Percentiles rank a stretch among this genome's conserved stretches.
These are phyloP conservation scores for Pelargonium fulgidum DNA, from an alignment of 441 rosid genomes.

Conservation along the genomic window DNA sequence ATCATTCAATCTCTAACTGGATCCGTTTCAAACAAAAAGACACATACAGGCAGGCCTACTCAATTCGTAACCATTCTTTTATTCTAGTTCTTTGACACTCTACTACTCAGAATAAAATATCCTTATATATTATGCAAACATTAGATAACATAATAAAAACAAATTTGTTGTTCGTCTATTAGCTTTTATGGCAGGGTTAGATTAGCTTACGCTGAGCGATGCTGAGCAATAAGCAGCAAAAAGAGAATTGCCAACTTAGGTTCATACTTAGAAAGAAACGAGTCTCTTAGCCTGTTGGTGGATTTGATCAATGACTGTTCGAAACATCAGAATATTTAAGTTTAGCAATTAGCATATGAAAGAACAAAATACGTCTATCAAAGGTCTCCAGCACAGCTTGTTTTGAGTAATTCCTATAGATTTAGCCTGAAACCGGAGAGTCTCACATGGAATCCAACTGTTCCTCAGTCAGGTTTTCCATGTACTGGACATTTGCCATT, in stretches of 20 bases:
- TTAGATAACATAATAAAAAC: not conserved
- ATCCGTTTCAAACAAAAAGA: not conserved
- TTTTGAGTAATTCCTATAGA: conserved; percentile 87
- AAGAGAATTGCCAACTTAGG: conserved; percentile 92
- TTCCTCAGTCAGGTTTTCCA: conserved; percentile 96
- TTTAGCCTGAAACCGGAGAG: conserved; percentile 92
- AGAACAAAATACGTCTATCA: conserved; percentile 4
- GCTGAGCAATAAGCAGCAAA: conserved; percentile 89
- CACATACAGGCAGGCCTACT: not conserved
- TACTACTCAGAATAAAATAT: not conserved
- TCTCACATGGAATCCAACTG: conserved; percentile 99
- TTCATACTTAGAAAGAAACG: conserved; percentile 92
- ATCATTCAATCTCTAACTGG: not conserved
- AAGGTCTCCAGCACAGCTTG: conserved; percentile 50
- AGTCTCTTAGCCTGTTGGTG: conserved; percentile 85
- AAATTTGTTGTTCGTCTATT: not conserved
- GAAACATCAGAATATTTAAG: conserved; percentile 1
- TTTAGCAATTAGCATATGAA: conserved; percentile 8
- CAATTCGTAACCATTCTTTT: not conserved
- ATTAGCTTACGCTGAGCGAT: conserved; percentile 85
- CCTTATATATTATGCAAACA: not conserved
- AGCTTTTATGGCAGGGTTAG: not conserved
- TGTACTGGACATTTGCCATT: conserved; percentile 99
- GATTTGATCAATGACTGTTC: conserved; percentile 94
- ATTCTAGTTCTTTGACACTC: not conserved